phyloP scores from a whole-genome alignment of 2,329 filamentous ascomycete species.

The Diaporthe ampelina region DNA sequence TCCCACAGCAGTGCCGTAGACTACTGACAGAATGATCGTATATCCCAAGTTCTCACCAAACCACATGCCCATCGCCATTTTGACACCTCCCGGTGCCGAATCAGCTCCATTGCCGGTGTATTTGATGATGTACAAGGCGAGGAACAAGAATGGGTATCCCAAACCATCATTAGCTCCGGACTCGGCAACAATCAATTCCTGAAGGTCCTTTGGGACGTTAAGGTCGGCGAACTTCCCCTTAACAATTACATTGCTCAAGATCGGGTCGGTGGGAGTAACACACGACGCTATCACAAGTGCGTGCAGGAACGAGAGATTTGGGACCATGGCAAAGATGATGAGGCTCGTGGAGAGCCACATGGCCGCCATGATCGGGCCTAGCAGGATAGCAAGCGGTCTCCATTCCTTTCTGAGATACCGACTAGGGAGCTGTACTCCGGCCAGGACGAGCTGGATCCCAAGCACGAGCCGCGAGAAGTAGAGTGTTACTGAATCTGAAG shows the following conservation, averaged over 20 bases:
- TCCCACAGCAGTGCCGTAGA: constrained; percentile 83
- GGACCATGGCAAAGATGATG: constrained; percentile 82
- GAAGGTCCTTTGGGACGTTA: constrained; percentile 85
- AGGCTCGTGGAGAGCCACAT: constrained; percentile 92
- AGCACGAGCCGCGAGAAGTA: constrained; percentile 90
- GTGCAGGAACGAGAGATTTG: constrained; percentile 79
- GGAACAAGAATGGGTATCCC: constrained; percentile 89
- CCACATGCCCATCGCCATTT: constrained; percentile 82
- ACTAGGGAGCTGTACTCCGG: constrained; percentile 88
- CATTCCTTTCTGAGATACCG: constrained; percentile 85
- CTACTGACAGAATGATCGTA: constrained; percentile 81
- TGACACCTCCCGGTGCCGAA: constrained; percentile 69
- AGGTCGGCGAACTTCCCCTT: constrained; percentile 95
- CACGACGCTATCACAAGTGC: constrained; percentile 86
- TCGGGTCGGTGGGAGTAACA: constrained; percentile 92
- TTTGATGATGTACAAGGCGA: constrained; percentile 87
- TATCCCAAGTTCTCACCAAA: constrained; percentile 90
- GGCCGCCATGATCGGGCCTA: constrained; percentile 85
- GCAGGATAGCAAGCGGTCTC: constrained; percentile 79
- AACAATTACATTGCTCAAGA: constrained; percentile 89
- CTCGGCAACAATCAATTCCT: constrained; percentile 85
- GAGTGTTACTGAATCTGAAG: constrained; percentile 80
- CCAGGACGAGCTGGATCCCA: constrained; percentile 90
- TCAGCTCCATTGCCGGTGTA: constrained; percentile 69
- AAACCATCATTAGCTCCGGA: constrained; percentile 91